Conservation (phyloP, 108 stramenopile species). For the Parmales sp. region DNA sequence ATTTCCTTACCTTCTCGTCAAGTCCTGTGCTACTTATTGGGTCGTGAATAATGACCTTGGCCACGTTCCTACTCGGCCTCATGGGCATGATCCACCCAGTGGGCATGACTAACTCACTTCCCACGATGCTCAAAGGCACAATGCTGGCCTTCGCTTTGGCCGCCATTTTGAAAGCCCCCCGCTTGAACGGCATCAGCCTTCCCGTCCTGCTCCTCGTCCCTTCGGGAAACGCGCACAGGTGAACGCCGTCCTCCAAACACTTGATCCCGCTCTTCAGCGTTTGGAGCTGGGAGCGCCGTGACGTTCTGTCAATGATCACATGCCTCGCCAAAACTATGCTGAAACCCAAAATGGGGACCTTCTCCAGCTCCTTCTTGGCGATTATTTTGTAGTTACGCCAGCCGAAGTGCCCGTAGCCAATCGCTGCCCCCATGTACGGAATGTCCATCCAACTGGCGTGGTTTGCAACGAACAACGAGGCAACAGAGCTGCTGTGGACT, state of each 20-base stretch:
- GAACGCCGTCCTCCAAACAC: slow-evolving; percentile 69
- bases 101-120: slow-evolving; percentile 54
- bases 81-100: slow-evolving; percentile 67
- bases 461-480: slow-evolving; percentile 80
- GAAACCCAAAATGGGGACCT: slow-evolving; percentile 68
- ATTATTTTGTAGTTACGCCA: slow-evolving; percentile 86
- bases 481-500: slow-evolving; percentile 31
- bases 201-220: slow-evolving; percentile 66
- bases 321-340: slow-evolving; percentile 57
- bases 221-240: slow-evolving; percentile 73
- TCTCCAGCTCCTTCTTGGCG: slow-evolving; percentile 66
- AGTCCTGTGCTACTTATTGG: too few species aligned
- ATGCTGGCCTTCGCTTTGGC: slow-evolving; percentile 68
- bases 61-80: slow-evolving; percentile 32
- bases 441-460: slow-evolving; percentile 87
- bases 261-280: slow-evolving; percentile 72
- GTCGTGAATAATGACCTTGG: slow-evolving; percentile 59
- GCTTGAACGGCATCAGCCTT: slow-evolving; percentile 64
- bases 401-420: too few species aligned
- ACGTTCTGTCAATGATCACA: slow-evolving; percentile 61
- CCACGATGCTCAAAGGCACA: slow-evolving; percentile 62
- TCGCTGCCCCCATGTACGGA: slow-evolving; percentile 62
- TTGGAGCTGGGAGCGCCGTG: slow-evolving; percentile 54
- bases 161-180: slow-evolving; percentile 81
- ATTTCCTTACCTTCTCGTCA: too few species aligned